Conservation (phyloP, 2,329 filamentous ascomycete species). For the Daldinia sp. region DNA sequence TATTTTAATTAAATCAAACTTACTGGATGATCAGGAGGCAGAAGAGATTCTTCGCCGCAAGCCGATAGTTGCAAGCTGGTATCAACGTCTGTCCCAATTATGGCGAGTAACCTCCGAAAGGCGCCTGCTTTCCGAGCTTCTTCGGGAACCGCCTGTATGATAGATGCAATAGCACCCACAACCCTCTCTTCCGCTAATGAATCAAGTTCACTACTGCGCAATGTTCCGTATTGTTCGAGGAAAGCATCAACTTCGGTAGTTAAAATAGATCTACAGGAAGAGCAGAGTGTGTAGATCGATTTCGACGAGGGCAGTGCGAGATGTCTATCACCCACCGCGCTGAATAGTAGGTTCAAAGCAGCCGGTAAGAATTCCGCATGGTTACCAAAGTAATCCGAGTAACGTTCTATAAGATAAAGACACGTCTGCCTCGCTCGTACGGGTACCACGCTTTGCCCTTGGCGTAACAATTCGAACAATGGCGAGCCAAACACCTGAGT, state of each 20-base stretch:
- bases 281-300: conserved; percentile 78
- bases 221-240: conserved; percentile 73
- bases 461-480: conserved; percentile 63
- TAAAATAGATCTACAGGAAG: conserved; percentile 75
- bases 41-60: conserved; percentile 36
- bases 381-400: conserved; percentile 78
- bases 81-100: conserved; percentile 70
- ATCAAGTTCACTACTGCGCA: conserved; percentile 70
- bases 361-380: conserved; percentile 72
- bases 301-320: conserved; percentile 75
- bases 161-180: conserved; percentile 75
- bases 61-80: conserved; percentile 50
- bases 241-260: conserved; percentile 73
- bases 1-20: conserved; percentile 38
- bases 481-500: conserved; percentile 67
- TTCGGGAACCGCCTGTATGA: conserved; percentile 75
- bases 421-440: conserved; percentile 72
- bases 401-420: conserved; percentile 74
- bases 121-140: conserved; percentile 62
- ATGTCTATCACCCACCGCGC: conserved; percentile 67
- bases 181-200: conserved; percentile 76
- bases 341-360: conserved; percentile 78
- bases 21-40: conserved; percentile 42
- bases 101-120: conserved; percentile 65
- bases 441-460: conserved; percentile 63